phyloP scores from a whole-genome alignment of 2,329 filamentous ascomycete species.

The Xylaria sp. region DNA sequence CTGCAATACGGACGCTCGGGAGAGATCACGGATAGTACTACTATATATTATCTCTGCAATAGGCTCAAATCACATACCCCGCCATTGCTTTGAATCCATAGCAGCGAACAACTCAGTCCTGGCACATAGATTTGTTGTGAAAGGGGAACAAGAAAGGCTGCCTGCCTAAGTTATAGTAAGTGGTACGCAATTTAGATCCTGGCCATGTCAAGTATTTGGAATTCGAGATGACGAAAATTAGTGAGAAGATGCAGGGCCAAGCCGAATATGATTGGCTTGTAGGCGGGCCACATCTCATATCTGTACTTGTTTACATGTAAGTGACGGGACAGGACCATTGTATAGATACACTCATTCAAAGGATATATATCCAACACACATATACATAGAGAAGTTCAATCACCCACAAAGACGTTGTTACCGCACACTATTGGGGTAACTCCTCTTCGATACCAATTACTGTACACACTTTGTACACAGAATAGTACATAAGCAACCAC shows the following conservation, averaged over 20 bases:
- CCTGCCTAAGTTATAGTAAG: too few species aligned
- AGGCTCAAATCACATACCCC: slow-evolving; percentile 19
- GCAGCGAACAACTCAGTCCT: neutral
- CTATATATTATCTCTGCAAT: slow-evolving; percentile 11
- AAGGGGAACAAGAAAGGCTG: slow-evolving; percentile 4
- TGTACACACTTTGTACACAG: neutral
- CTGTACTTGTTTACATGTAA: neutral
- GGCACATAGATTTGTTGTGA: neutral
- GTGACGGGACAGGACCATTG: neutral
- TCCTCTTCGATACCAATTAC: neutral
- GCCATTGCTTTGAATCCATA: neutral
- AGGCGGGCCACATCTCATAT: neutral
- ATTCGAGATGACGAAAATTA: slow-evolving; percentile 18
- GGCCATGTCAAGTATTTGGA: slow-evolving; percentile 29
- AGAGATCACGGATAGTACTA: neutral
- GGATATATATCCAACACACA: neutral
- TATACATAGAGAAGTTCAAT: neutral
- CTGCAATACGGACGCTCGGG: neutral
- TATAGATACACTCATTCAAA: slow-evolving; percentile 13
- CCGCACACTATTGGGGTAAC: neutral
- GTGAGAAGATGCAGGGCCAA: slow-evolving; percentile 8
- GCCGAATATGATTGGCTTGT: slow-evolving; percentile 25
- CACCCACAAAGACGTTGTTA: neutral
- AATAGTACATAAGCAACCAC: neutral
- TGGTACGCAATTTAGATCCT: too few species aligned